Conservation (phyloP, 2,329 filamentous ascomycete species). For the Triangularia verruculosa region DNA sequence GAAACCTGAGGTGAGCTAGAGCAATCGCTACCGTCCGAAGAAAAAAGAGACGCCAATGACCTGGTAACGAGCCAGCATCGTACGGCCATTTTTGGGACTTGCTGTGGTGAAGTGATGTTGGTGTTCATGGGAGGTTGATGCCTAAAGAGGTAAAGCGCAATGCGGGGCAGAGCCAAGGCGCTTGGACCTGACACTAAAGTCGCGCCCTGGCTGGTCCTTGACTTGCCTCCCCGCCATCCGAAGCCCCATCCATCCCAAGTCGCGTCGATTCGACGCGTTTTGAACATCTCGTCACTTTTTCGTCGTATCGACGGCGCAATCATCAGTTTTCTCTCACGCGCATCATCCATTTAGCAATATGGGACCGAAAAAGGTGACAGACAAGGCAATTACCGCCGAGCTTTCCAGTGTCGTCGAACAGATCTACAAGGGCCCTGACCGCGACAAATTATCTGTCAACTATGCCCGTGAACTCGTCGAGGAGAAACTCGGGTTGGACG, state of each 20-base stretch:
- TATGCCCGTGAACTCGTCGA: conserved; percentile 53
- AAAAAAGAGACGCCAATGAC: no score
- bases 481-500: conserved; percentile 45
- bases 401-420: conserved; percentile 47
- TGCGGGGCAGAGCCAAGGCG: neutral
- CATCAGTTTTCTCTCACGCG: neutral
- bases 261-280: neutral
- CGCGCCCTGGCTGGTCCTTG: neutral
- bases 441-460: conserved; percentile 54
- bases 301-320: neutral
- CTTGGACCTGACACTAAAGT: neutral
- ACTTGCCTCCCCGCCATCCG: neutral
- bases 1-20: no score
- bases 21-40: no score
- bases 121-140: neutral
- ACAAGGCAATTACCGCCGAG: conserved; percentile 39
- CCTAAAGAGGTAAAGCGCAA: neutral
- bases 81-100: neutral
- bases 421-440: conserved; percentile 42
- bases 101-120: neutral
- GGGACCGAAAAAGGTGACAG: conserved; percentile 9
- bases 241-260: neutral
- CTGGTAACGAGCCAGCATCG: no score
- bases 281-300: neutral
- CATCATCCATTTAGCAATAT: conserved; percentile 3